Percentiles rank a stretch among this genome's conserved stretches.
phyloP scores from a whole-genome alignment of 208 protist species.

The Leishmania tarentolae region DNA sequence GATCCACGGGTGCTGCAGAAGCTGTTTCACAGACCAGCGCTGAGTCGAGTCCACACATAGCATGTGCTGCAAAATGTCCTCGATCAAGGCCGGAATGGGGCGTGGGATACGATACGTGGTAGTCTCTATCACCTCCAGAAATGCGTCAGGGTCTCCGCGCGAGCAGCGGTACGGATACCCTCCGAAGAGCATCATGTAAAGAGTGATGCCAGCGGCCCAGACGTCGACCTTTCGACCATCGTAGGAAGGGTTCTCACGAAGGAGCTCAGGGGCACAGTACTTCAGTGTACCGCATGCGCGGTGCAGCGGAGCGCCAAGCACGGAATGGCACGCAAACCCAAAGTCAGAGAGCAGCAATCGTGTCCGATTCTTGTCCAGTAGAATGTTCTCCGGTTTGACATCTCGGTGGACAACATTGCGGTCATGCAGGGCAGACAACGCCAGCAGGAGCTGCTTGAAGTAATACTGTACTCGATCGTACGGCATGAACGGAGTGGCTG shows the following conservation, averaged over 20 bases:
- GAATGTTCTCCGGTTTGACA: constrained; percentile 89
- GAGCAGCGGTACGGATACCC: constrained; percentile 91
- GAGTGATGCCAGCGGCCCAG: constrained; percentile 87
- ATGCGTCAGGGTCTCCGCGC: constrained; percentile 39
- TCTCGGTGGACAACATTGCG: constrained; percentile 84
- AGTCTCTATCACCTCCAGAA: constrained; percentile 61
- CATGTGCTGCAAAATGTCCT: constrained; percentile 76
- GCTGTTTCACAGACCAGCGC: constrained; percentile 80
- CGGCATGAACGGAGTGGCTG: constrained; percentile 20
- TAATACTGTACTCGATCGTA: constrained; percentile 30
- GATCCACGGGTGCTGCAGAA: constrained; percentile 80
- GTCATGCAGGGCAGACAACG: constrained; percentile 60
- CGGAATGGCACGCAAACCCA: constrained; percentile 82
- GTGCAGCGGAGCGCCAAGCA: constrained; percentile 38
- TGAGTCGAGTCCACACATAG: constrained; percentile 66
- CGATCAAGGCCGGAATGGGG: constrained; percentile 41
- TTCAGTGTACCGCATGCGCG: constrained; percentile 78
- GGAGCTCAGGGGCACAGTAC: constrained; percentile 87
- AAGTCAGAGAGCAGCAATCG: constrained; percentile 85
- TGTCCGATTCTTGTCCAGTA: constrained; percentile 62
- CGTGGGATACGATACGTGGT: constrained; percentile 64
- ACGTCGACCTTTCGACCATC: constrained; percentile 90
- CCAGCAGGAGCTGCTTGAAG: constrained; percentile 74
- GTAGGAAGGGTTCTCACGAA: constrained; percentile 74
- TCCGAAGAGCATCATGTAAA: constrained; percentile 92